These are phyloP conservation scores for Trichoderma aggressivum DNA, from an alignment of 2,329 filamentous ascomycete species.

Conservation along the genomic window DNA sequence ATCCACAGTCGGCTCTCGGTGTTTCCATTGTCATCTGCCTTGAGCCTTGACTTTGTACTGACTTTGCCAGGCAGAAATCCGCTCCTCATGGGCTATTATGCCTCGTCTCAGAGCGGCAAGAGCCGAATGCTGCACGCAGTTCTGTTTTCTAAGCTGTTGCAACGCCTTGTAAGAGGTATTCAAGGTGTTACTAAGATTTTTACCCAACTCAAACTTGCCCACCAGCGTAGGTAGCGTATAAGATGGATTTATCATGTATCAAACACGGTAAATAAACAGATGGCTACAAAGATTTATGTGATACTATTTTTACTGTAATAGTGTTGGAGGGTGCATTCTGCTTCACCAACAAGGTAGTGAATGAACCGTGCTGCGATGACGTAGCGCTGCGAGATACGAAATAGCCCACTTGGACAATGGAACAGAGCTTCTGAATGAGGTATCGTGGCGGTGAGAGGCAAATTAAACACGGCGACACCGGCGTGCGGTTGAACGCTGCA, in stretches of 20 bases:
- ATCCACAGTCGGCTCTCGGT: neutral
- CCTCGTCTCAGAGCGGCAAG: neutral
- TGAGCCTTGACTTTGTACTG: neutral
- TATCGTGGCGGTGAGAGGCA: conserved; percentile 4
- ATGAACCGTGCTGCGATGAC: neutral
- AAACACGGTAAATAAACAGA: neutral
- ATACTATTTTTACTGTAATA: neutral
- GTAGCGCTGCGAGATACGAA: neutral
- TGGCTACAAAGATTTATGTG: neutral
- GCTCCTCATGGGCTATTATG: neutral
- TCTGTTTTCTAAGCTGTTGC: neutral
- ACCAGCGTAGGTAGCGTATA: neutral
- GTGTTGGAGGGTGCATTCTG: neutral
- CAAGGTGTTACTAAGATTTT: neutral
- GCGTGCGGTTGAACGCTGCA: neutral
- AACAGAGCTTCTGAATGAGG: neutral
- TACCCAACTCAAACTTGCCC: neutral
- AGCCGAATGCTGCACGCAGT: neutral
- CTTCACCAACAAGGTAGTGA: neutral
- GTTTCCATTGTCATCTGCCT: neutral
- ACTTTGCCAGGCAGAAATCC: neutral
- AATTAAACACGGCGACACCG: neutral
- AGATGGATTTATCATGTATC: neutral
- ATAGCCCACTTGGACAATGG: neutral
- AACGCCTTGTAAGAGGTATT: neutral